phyloP scores from a whole-genome alignment of 768 basidiomycete genomes.

The Leccinum uliginosum region DNA sequence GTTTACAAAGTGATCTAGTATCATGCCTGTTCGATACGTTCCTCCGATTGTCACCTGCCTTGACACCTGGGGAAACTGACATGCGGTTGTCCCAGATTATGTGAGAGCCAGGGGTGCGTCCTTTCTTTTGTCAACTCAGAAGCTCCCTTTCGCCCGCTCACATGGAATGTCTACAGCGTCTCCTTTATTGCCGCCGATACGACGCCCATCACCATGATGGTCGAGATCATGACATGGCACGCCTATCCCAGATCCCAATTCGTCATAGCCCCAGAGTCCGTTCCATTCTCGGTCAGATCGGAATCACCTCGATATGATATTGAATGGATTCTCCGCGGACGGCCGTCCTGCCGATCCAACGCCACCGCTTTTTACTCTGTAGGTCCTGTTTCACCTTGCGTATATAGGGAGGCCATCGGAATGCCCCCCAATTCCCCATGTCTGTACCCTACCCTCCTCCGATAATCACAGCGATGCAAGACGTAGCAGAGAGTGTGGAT shows the following conservation, averaged over 20 bases:
- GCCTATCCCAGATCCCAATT: not conserved
- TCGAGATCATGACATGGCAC: not conserved
- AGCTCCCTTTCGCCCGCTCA: not conserved
- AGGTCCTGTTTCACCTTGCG: not conserved
- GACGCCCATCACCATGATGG: not conserved
- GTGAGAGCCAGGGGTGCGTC: not conserved
- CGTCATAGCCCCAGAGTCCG: not conserved
- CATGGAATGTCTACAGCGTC: not conserved
- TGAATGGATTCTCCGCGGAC: not conserved
- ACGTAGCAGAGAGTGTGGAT: slow-evolving; percentile 8
- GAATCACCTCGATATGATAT: not conserved
- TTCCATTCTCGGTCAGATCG: not conserved
- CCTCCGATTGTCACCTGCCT: too few relatives aligned
- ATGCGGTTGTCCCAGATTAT: not conserved
- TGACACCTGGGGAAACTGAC: too few relatives aligned
- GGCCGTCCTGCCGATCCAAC: not conserved
- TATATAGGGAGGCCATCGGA: not conserved
- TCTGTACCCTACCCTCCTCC: not conserved
- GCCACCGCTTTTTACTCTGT: not conserved
- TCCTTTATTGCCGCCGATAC: not conserved
- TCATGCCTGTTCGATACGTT: too few relatives aligned
- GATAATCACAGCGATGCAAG: slow-evolving; percentile 3
- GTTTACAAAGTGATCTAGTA: too few relatives aligned
- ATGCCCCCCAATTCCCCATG: not conserved
- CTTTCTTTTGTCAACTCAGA: not conserved